Conservation (phyloP, 2,329 filamentous ascomycete species). For the Paecilomyces fulvus region DNA sequence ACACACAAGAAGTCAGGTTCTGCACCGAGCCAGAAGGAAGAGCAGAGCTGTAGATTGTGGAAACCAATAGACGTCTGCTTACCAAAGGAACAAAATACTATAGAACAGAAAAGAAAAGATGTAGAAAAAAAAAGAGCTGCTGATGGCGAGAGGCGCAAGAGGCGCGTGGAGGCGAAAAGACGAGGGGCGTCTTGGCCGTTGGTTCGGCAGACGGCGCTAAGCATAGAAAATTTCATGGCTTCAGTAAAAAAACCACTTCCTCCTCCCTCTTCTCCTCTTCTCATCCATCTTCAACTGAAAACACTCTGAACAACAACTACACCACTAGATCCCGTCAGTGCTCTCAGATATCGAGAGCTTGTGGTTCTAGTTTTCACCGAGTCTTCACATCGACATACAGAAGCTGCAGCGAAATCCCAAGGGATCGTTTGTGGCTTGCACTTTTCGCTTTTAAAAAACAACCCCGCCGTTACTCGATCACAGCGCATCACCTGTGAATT, state of each 20-base stretch:
- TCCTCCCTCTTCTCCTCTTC: conserved; percentile 12
- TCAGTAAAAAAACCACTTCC: conserved; percentile 9
- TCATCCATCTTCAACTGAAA: conserved; percentile 12
- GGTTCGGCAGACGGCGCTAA: conserved; percentile 17
- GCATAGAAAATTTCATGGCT: conserved; percentile 18
- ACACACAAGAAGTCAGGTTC: background rate
- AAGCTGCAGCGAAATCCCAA: conserved; percentile 19
- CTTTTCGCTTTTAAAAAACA: conserved; percentile 11
- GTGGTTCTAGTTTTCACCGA: conserved; percentile 24
- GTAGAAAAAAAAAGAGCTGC: background rate
- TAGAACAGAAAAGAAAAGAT: background rate
- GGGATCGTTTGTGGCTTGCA: conserved; percentile 26
- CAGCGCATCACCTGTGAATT: conserved; percentile 69
- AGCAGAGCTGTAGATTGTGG: background rate
- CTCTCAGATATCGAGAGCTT: conserved; percentile 25
- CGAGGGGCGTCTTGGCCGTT: conserved; percentile 5
- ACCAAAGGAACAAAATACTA: background rate
- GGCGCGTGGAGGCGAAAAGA: conserved; percentile 2
- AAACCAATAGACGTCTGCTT: background rate
- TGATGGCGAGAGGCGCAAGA: background rate
- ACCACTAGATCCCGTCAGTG: conserved; percentile 21
- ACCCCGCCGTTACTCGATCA: conserved; percentile 47
- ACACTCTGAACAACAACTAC: conserved; percentile 11
- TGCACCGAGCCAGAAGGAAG: background rate
- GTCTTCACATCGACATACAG: conserved; percentile 11